phyloP scores from a whole-genome alignment of 2,329 filamentous ascomycete species.

The Clonostachys rosea region DNA sequence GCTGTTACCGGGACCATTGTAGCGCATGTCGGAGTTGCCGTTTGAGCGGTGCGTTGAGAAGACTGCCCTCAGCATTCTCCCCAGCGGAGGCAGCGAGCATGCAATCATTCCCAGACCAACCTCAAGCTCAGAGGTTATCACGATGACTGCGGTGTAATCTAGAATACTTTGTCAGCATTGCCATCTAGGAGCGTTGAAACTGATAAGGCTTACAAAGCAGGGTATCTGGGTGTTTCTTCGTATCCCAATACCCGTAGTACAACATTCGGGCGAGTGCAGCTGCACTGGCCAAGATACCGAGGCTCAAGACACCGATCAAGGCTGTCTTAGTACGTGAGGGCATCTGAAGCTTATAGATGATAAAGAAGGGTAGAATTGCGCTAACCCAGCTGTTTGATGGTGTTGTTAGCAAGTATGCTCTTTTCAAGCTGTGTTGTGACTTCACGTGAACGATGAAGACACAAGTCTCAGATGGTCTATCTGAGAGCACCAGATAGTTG shows the following conservation, averaged over 20 bases:
- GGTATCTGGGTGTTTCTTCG: slow-evolving; percentile 3
- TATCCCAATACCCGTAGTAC: slow-evolving; percentile 5
- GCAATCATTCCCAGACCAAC: slow-evolving; percentile 9
- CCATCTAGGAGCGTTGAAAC: neutral
- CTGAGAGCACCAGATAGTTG: no score
- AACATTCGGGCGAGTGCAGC: slow-evolving; percentile 3
- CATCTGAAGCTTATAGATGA: slow-evolving; percentile 17
- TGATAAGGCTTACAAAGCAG: slow-evolving; percentile 1
- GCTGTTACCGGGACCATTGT: no score
- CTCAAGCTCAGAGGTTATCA: slow-evolving; percentile 7
- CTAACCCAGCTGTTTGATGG: slow-evolving; percentile 10
- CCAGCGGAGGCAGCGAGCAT: slow-evolving; percentile 8
- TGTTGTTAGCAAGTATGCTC: no score
- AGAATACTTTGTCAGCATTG: no score
- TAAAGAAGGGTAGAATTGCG: slow-evolving; percentile 19
- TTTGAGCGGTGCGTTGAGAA: no score
- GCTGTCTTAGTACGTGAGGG: slow-evolving; percentile 9
- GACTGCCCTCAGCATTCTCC: slow-evolving; percentile 5
- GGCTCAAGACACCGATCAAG: slow-evolving; percentile 1
- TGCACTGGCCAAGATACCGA: slow-evolving; percentile 5
- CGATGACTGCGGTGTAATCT: slow-evolving; percentile 5
- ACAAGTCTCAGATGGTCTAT: no score
- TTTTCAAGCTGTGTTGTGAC: no score
- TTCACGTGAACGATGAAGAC: no score
- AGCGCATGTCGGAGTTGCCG: no score